Percentiles rank a stretch among this genome's conserved stretches.
Evolutionary conservation across 768 basidiomycete genomes (phyloP).

Genomic region (Rhizopogon roseolus): DNA sequence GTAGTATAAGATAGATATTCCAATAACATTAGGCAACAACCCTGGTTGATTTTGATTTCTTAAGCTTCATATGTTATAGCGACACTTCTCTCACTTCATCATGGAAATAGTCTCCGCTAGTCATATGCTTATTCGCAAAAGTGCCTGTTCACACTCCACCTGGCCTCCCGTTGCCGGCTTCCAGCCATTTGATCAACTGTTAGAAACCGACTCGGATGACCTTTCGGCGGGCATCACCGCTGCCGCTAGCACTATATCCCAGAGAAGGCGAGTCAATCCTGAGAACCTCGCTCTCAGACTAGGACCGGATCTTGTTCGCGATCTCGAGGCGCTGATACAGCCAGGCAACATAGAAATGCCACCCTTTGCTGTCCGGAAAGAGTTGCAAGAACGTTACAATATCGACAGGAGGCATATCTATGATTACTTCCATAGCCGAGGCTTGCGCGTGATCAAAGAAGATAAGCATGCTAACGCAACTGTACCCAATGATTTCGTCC

Average conservation of each 20-base stretch:
- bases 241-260: constrained; percentile 9
- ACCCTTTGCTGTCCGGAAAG: constrained; percentile 62
- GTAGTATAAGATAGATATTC: not conserved
- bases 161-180: not conserved
- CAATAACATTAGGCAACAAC: not conserved
- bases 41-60: not conserved
- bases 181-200: not conserved
- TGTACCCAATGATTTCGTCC: constrained; percentile 13
- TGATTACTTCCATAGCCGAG: constrained; percentile 69
- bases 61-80: not conserved
- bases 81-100: not conserved
- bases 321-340: constrained; percentile 66
- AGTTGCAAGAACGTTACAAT: constrained; percentile 64
- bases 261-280: constrained; percentile 55
- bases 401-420: constrained; percentile 74
- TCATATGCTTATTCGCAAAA: not conserved
- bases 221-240: not conserved
- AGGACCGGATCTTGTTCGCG: constrained; percentile 60
- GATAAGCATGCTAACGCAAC: constrained; percentile 54
- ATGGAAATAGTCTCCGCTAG: not conserved
- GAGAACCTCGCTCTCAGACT: constrained; percentile 64
- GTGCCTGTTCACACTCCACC: not conserved
- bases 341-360: constrained; percentile 75
- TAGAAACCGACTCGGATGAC: not conserved
- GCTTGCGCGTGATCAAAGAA: constrained; percentile 60